These are phyloP conservation scores for Nidula niveotomentosa DNA, from an alignment of 1,284 basidiomycete species.

Conservation along the genomic window DNA sequence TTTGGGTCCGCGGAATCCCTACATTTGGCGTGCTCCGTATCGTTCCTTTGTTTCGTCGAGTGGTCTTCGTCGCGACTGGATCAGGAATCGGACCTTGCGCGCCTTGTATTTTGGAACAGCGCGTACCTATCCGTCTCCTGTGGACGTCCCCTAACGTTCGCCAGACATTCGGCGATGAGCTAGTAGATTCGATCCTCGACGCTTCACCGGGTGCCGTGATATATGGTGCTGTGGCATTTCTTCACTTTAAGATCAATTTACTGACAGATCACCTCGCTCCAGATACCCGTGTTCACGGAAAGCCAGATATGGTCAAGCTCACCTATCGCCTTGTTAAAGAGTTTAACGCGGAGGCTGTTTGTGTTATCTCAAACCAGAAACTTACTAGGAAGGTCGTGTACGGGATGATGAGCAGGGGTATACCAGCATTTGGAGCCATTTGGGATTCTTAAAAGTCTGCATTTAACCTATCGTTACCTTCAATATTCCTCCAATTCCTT, in stretches of 20 bases:
- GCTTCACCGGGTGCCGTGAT: slow-evolving; percentile 55
- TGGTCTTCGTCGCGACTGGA: slow-evolving; percentile 63
- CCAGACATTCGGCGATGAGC: slow-evolving; percentile 56
- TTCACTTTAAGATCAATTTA: not conserved
- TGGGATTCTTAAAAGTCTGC: slow-evolving; percentile 41
- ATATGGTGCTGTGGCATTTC: slow-evolving; percentile 38
- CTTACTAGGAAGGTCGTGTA: slow-evolving; percentile 62
- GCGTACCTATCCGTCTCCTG: slow-evolving; percentile 51
- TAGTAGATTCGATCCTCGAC: slow-evolving; percentile 54
- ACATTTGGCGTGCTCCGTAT: slow-evolving; percentile 61
- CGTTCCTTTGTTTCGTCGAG: slow-evolving; percentile 52
- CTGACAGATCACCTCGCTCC: slow-evolving; percentile 1
- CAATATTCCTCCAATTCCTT: no score
- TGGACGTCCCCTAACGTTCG: slow-evolving; percentile 63
- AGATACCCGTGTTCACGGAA: slow-evolving; percentile 60
- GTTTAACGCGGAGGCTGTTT: slow-evolving; percentile 62
- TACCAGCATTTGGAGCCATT: slow-evolving; percentile 61
- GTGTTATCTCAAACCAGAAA: slow-evolving; percentile 61
- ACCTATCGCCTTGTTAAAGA: slow-evolving; percentile 56
- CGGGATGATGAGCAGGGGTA: slow-evolving; percentile 58
- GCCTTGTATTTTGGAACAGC: slow-evolving; percentile 49
- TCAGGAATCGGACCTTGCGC: slow-evolving; percentile 63
- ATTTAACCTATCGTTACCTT: no score
- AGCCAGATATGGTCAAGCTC: slow-evolving; percentile 63
- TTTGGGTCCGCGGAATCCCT: slow-evolving; percentile 60